Percentiles rank a stretch among this genome's conserved stretches.
Conservation (phyloP, 2,329 filamentous ascomycete genomes). For the Lachnum nothofagi region DNA sequence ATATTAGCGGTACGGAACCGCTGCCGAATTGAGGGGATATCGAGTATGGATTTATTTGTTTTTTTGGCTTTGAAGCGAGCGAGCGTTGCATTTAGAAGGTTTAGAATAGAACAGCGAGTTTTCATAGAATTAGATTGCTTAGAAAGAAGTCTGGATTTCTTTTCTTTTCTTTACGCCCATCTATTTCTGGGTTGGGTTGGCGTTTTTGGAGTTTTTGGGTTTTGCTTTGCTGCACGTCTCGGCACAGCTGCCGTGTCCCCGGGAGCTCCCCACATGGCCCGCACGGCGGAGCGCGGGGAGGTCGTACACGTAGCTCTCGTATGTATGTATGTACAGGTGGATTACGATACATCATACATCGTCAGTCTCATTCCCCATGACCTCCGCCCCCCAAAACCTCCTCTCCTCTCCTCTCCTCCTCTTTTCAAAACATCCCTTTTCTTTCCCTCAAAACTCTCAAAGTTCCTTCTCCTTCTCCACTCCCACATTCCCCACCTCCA, state of each 20-base stretch:
- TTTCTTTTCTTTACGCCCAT: no score
- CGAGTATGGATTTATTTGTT: background rate
- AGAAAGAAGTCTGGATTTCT: no score
- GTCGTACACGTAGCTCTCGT: no score
- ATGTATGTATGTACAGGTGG: no score
- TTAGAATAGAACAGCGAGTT: background rate
- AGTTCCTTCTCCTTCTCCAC: no score
- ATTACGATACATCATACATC: no score
- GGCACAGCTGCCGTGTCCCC: background rate
- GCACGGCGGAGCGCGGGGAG: no score
- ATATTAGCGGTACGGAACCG: constrained; percentile 13
- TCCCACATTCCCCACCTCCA: no score
- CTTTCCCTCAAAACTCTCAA: background rate
- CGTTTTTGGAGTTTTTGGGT: background rate
- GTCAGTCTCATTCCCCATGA: background rate
- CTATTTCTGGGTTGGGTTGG: no score
- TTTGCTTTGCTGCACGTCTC: background rate
- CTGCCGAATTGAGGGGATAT: background rate
- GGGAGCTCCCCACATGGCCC: background rate
- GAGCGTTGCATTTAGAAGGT: background rate
- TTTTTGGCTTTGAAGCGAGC: no score
- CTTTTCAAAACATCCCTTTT: background rate
- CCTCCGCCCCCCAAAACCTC: background rate
- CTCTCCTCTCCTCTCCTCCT: background rate
- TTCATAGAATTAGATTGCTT: no score